Base-by-base conservation (phyloP, 768 basidiomycete genomes). In the Russula sp. region DNA sequence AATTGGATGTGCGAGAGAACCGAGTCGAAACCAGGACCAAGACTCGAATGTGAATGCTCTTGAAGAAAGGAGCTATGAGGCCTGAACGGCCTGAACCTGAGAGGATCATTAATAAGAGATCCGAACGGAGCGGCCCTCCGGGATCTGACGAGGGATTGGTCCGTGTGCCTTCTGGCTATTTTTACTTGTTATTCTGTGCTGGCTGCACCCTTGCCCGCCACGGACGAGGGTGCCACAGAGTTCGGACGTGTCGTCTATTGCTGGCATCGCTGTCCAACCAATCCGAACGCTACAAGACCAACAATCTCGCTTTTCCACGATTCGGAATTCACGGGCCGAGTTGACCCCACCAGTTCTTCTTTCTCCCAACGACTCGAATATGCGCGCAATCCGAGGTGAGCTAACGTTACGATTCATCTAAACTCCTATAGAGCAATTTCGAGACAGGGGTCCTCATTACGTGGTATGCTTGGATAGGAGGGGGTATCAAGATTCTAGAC, bases 401-500 rank as follows among this genome's bases (percentile, higher is more conserved):
- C 49, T 54, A 49, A 58, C 59, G 25, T 29, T 1, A 16, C 18
- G 20, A 16, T 25, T 47, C 45, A 11, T 34, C n/a, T 52, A 20
- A 63, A 22, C 14, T 60, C 9, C 20, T 42, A 38, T 54, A 16
- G 6, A 8, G 22, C 20, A n/a, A 11, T 14, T n/a, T n/a, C 13
- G 39, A 32, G 25, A n/a, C 18, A 88, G 86, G 87, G 52, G 74
- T 87, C 50, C 79, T 88, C 67, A 74, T 89, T 65, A 86, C 82
- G 61, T 88, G 86, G 87, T 87, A 55, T 65, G 80, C 54, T 20
- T 46, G 20, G 41, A 22, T 58, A 36, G 34, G 8, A 14, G 34
- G 36, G 3, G 32, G n/a, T 36, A 34, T 42, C 16, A 36, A 29
- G 14, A 20, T 55, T 25, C n/a, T 38, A 36, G 9, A 42, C 42